A percentile compares a stretch with the other conserved stretches of the same genome.
phyloP scores from a whole-genome alignment of 2,329 filamentous ascomycete genomes.

The Aspergillus pseudoglaucus region DNA sequence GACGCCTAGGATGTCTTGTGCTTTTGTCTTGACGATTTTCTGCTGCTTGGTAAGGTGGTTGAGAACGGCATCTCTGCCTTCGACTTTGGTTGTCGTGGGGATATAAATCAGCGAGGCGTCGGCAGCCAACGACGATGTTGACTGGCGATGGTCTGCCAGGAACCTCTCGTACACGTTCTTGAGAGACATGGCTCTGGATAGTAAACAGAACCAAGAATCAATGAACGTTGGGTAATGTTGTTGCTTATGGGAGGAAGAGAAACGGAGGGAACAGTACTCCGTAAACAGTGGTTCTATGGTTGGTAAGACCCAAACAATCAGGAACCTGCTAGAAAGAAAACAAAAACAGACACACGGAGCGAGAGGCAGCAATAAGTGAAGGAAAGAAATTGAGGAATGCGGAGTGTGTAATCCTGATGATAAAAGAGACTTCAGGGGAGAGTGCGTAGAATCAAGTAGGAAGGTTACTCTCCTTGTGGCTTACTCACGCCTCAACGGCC shows the following conservation, averaged over 20 bases:
- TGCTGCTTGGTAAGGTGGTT: conserved; percentile 69
- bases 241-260: conserved; percentile 2
- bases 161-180: conserved; percentile 62
- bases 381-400: neutral
- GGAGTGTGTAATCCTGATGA: neutral
- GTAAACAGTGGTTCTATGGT: neutral
- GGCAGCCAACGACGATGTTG: conserved; percentile 53
- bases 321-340: neutral
- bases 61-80: conserved; percentile 67
- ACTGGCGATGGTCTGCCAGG: conserved; percentile 54
- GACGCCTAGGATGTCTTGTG: conserved; percentile 65
- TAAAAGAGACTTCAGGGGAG: neutral
- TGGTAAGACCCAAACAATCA: neutral
- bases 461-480: neutral
- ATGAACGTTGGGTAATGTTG: conserved; percentile 2
- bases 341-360: neutral
- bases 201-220: neutral
- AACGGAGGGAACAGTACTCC: neutral
- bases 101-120: conserved; percentile 78
- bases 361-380: neutral
- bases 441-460: neutral
- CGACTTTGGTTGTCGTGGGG: conserved; percentile 72
- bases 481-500: neutral
- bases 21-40: conserved; percentile 74
- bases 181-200: conserved; percentile 32